phyloP scores from a whole-genome alignment of 495 filamentous ascomycete species.

The Usnea hakonensis region DNA sequence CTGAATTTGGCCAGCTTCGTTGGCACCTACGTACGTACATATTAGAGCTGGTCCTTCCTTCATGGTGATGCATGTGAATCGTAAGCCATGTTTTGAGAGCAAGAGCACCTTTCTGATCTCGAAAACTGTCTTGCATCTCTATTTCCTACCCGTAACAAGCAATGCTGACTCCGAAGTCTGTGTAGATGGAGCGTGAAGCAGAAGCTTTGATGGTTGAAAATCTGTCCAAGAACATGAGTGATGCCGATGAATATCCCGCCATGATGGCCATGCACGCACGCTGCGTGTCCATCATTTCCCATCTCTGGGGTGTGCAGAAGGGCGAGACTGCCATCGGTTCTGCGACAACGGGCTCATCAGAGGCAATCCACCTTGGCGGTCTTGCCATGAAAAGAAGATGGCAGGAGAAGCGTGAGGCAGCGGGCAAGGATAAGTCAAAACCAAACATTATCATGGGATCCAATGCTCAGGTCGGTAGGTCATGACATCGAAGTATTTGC shows the following conservation, averaged over 20 bases:
- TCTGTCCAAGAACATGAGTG: conserved; percentile 56
- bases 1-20: conserved; percentile 68
- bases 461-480: conserved; percentile 68
- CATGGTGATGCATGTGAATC: no score
- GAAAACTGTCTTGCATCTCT: no score
- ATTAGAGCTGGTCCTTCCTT: no score
- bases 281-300: conserved; percentile 58
- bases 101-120: no score
- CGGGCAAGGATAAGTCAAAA: conserved; percentile 52
- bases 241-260: conserved; percentile 70
- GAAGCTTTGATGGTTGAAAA: conserved; percentile 61
- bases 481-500: no score
- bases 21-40: conserved; percentile 61
- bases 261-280: conserved; percentile 66
- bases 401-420: conserved; percentile 55
- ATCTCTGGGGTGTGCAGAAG: conserved; percentile 61
- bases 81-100: no score
- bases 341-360: conserved; percentile 65
- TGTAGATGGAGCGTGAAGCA: conserved; percentile 62
- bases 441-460: conserved; percentile 75
- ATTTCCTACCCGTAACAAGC: no score
- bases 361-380: conserved; percentile 69
- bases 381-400: conserved; percentile 72
- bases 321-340: conserved; percentile 62
- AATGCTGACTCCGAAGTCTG: no score